Conservation (phyloP, 2,329 filamentous ascomycete genomes). For the Verticillium albo-atrum region DNA sequence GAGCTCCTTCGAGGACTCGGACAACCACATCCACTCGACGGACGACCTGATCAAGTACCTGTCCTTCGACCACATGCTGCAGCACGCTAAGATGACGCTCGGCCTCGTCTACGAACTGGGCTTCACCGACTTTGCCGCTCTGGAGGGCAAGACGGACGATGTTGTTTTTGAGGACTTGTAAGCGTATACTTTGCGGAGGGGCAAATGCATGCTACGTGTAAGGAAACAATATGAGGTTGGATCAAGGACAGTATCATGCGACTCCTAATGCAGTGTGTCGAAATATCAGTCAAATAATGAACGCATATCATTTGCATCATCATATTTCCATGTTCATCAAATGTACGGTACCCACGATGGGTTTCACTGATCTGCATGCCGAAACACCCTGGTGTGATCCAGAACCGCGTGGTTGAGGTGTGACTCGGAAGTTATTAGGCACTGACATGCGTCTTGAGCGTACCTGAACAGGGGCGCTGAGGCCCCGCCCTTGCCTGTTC, state of each 20-base stretch:
- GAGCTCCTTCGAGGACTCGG: conserved; percentile 61
- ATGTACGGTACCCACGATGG: no score
- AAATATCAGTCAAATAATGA: not conserved
- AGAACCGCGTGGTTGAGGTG: not conserved
- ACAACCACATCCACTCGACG: conserved; percentile 66
- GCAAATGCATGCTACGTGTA: not conserved
- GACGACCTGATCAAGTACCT: conserved; percentile 68
- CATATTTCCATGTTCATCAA: no score
- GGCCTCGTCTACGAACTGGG: conserved; percentile 81
- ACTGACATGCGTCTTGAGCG: not conserved
- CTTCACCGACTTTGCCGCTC: conserved; percentile 62
- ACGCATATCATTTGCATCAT: not conserved
- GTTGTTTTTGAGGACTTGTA: conserved; percentile 30
- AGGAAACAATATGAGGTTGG: not conserved
- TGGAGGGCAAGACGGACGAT: conserved; percentile 24
- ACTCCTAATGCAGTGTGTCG: not conserved
- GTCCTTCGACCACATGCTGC: conserved; percentile 85
- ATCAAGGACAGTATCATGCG: not conserved
- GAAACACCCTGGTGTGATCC: not conserved
- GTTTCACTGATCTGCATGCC: no score
- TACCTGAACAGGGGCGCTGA: not conserved
- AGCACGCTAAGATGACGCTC: conserved; percentile 82
- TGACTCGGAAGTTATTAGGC: not conserved
- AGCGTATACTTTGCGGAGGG: not conserved
- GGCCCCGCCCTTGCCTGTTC: not conserved